phyloP scores from a whole-genome alignment of 2,329 filamentous ascomycete genomes.

The Botrytis fabae region DNA sequence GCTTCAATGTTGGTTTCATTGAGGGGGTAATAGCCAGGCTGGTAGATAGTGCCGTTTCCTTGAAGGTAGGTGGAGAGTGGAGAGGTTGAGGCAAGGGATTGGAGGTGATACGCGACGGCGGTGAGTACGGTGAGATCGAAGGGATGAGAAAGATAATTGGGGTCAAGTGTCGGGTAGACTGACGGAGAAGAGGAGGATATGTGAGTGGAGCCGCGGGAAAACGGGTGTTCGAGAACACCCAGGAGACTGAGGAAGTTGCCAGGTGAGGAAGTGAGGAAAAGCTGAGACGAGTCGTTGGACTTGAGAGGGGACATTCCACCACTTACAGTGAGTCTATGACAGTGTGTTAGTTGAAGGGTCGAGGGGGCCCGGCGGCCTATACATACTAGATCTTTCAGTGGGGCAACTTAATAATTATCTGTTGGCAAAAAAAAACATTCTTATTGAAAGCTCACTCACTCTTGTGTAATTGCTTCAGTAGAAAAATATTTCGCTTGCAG shows the following conservation, averaged over 20 bases:
- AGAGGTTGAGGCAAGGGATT: constrained; percentile 9
- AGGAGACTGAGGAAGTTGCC: constrained; percentile 5
- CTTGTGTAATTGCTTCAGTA: background rate
- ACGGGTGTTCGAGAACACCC: constrained; percentile 47
- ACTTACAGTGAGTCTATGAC: background rate
- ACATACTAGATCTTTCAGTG: background rate
- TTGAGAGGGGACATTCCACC: background rate
- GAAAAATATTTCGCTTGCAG: background rate
- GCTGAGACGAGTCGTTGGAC: background rate
- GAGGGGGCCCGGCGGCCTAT: background rate
- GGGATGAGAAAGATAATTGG: constrained; percentile 46
- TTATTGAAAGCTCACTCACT: background rate
- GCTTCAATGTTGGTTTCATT: background rate
- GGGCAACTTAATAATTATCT: background rate
- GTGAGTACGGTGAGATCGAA: constrained; percentile 39
- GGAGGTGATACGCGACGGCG: background rate
- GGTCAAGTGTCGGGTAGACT: constrained; percentile 44
- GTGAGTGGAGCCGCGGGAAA: constrained; percentile 57
- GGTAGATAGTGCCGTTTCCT: background rate
- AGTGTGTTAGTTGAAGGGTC: background rate
- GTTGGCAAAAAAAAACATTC: background rate
- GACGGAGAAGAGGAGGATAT: constrained; percentile 43
- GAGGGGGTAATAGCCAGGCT: background rate
- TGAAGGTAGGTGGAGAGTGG: background rate
- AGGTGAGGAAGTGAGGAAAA: background rate